These are phyloP conservation scores for Fusarium tupiense DNA, from an alignment of 2,329 filamentous ascomycete genomes.

Conservation along the genomic window DNA sequence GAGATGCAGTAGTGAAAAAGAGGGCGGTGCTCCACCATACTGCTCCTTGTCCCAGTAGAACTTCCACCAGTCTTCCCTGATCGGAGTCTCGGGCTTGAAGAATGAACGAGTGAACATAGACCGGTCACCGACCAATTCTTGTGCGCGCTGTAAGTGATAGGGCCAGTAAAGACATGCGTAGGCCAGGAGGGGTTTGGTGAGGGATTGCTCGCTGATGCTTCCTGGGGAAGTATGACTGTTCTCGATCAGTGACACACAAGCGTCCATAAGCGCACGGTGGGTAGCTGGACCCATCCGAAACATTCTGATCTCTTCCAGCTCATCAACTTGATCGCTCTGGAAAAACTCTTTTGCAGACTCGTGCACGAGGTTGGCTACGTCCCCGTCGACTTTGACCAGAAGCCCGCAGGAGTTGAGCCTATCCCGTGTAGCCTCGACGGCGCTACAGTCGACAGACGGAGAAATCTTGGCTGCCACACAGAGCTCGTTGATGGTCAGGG, in stretches of 20 bases:
- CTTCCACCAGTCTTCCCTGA: background rate
- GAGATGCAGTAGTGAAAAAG: background rate
- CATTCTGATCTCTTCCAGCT: background rate
- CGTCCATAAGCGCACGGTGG: background rate
- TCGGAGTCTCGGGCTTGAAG: background rate
- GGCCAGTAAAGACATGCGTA: background rate
- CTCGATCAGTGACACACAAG: background rate
- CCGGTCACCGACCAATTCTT: background rate
- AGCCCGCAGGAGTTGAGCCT: background rate
- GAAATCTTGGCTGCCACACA: background rate
- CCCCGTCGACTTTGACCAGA: background rate
- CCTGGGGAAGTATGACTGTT: background rate
- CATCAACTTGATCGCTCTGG: background rate
- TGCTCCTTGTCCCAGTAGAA: background rate
- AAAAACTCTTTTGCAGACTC: conserved; percentile 2
- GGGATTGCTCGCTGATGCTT: background rate
- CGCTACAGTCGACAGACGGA: background rate
- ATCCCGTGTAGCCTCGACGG: background rate
- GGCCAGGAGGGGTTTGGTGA: background rate
- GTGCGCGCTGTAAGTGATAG: background rate
- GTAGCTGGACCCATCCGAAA: background rate
- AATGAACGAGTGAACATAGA: background rate
- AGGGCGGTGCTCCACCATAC: background rate
- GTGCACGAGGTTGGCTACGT: background rate
- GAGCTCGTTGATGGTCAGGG: background rate